phyloP scores from a whole-genome alignment of 2,329 filamentous ascomycete genomes.

The Aspergillus sp. region DNA sequence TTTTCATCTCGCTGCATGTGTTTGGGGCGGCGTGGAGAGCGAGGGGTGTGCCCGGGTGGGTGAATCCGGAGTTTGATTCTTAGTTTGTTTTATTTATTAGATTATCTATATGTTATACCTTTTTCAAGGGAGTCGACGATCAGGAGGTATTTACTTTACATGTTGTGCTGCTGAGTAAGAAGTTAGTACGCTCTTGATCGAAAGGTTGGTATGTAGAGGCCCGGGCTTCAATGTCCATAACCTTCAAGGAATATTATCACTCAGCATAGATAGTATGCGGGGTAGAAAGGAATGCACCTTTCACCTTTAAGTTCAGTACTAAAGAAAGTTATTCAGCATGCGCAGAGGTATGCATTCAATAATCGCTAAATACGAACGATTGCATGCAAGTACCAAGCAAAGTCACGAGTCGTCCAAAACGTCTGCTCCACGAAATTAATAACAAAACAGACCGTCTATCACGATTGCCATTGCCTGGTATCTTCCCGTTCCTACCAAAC shows the following conservation, averaged over 20 bases:
- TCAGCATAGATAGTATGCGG: too few relatives aligned
- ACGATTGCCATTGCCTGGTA: neutral
- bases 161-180: too few relatives aligned
- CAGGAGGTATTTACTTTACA: too few relatives aligned
- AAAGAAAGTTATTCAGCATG: too few relatives aligned
- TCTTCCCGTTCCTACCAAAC: neutral
- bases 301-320: too few relatives aligned
- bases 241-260: neutral
- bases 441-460: neutral
- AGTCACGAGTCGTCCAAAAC: neutral
- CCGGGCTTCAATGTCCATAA: neutral
- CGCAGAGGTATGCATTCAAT: too few relatives aligned
- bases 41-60: conserved; percentile 46
- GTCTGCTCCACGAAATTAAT: too few relatives aligned
- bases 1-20: conserved; percentile 43
- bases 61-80: conserved; percentile 48
- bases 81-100: neutral
- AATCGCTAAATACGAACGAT: neutral
- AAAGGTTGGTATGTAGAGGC: too few relatives aligned
- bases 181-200: too few relatives aligned
- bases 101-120: too few relatives aligned
- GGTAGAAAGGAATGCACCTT: too few relatives aligned
- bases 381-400: neutral
- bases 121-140: too few relatives aligned
- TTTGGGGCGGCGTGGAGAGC: conserved; percentile 44